These are phyloP conservation scores for Camelina hispida DNA, from an alignment of 345 rosid species.

Conservation along the genomic window DNA sequence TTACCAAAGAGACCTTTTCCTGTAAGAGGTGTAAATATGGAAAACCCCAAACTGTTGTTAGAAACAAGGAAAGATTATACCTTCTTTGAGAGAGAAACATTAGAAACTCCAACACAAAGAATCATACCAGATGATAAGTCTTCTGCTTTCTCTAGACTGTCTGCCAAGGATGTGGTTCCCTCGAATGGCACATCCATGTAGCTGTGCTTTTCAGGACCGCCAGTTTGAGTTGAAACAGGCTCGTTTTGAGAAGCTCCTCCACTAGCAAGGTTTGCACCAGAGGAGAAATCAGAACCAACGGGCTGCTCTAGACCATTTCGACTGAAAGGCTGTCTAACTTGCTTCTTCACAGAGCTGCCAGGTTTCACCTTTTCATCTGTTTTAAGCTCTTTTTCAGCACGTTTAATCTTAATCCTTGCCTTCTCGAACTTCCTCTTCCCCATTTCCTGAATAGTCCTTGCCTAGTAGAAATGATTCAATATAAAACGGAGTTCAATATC, in stretches of 20 bases:
- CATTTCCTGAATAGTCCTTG: conserved; percentile 74
- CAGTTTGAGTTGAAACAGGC: conserved; percentile 49
- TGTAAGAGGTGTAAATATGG: conserved; percentile 34
- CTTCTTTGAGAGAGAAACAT: not conserved
- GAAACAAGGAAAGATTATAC: not conserved
- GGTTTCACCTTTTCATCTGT: conserved; percentile 55
- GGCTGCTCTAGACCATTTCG: conserved; percentile 59
- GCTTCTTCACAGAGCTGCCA: conserved; percentile 57
- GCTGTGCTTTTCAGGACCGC: conserved; percentile 56
- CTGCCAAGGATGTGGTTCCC: conserved; percentile 52
- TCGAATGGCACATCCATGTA: conserved; percentile 54
- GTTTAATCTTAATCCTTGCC: conserved; percentile 59
- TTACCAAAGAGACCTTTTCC: conserved; percentile 64
- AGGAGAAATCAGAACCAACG: conserved; percentile 64
- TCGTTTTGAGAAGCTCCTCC: conserved; percentile 57
- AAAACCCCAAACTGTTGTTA: not conserved
- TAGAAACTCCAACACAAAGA: conserved; percentile 7
- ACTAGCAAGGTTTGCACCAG: conserved; percentile 64
- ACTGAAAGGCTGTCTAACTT: conserved; percentile 57
- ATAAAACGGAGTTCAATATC: not conserved
- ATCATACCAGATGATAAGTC: conserved; percentile 69
- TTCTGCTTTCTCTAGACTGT: conserved; percentile 69
- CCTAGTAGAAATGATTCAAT: conserved; percentile 50
- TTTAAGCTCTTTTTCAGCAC: conserved; percentile 60
- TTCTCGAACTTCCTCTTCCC: conserved; percentile 71